phyloP scores from a whole-genome alignment of 1,139 yeast species.

The Debaryomycetaceae sp. region DNA sequence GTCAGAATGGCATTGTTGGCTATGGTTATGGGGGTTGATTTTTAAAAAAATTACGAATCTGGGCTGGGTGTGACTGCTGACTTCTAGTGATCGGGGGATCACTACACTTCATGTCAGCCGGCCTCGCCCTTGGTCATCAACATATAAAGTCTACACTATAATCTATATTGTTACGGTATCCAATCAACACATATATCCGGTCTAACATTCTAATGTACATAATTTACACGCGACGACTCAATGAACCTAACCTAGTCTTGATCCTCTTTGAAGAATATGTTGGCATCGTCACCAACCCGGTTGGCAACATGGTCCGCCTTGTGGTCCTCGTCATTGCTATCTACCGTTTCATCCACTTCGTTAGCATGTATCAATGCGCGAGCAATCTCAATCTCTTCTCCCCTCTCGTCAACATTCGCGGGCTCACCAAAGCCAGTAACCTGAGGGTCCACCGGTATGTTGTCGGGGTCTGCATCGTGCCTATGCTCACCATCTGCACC shows the following conservation, averaged over 20 bases:
- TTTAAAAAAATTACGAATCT: constrained; percentile 17
- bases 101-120: not conserved
- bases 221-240: constrained; percentile 6
- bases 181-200: constrained; percentile 11
- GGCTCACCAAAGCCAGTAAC: constrained; percentile 50
- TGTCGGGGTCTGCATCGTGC: constrained; percentile 10
- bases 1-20: constrained; percentile 99
- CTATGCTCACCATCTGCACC: constrained; percentile 14
- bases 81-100: constrained; percentile 2
- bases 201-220: constrained; percentile 10
- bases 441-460: constrained; percentile 55
- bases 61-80: not conserved
- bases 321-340: constrained; percentile 8
- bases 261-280: constrained; percentile 24
- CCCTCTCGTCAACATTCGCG: constrained; percentile 28
- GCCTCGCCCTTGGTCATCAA: not conserved
- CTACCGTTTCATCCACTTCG: constrained; percentile 23
- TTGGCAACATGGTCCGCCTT: constrained; percentile 5
- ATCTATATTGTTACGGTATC: constrained; percentile 2
- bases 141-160: constrained; percentile 7
- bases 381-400: constrained; percentile 61
- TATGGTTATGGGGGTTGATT: constrained; percentile 90
- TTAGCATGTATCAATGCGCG: constrained; percentile 62
- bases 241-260: too few relatives aligned
- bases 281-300: constrained; percentile 18